Conservation (phyloP, 2,329 filamentous ascomycete genomes). For the Celoporthe dispersa region DNA sequence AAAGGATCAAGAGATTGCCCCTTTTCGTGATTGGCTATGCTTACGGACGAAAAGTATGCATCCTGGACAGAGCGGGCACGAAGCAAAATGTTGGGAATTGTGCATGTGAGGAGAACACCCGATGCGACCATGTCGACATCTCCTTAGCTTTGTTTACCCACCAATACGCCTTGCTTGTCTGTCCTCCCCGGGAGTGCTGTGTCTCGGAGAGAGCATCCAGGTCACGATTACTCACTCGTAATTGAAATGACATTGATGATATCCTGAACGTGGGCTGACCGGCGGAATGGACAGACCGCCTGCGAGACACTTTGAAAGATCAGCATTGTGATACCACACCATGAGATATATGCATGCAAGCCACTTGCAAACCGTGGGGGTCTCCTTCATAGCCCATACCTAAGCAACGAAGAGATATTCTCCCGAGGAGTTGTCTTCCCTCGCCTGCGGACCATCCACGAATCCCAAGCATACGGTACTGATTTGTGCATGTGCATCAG, state of each 20-base stretch:
- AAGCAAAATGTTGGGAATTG: neutral
- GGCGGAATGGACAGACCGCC: neutral
- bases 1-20: neutral
- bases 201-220: neutral
- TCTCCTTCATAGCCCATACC: neutral
- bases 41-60: neutral
- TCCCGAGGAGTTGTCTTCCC: neutral
- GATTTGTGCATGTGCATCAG: neutral
- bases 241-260: neutral
- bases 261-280: neutral
- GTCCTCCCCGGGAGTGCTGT: neutral
- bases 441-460: neutral
- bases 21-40: neutral
- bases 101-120: neutral
- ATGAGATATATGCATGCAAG: neutral
- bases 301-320: neutral
- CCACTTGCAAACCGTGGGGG: neutral
- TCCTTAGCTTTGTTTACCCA: neutral
- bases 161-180: neutral
- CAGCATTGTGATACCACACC: neutral
- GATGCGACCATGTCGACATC: neutral
- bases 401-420: neutral
- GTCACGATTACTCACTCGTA: neutral
- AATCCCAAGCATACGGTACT: constrained; percentile 2
- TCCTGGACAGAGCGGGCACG: neutral